Evolutionary conservation across 75 land plant species (phyloP).

Genomic region (Picea glauca): DNA sequence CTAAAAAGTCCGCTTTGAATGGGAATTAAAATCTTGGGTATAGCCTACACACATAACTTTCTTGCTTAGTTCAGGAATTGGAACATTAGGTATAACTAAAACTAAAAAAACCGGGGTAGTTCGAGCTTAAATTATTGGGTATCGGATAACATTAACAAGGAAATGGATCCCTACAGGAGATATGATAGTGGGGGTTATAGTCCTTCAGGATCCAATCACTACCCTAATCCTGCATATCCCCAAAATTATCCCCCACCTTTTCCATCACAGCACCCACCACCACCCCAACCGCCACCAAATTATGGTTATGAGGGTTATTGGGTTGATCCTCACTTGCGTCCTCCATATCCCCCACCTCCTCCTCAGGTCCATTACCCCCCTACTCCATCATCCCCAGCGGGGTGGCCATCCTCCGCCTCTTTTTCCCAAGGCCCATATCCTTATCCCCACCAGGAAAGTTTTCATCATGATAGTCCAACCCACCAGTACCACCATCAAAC

Average conservation of each 20-base stretch:
- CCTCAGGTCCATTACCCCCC: background rate
- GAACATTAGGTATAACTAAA: too few species aligned
- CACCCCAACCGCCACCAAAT: background rate
- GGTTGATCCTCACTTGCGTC: background rate
- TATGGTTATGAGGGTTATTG: background rate
- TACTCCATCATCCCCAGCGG: background rate
- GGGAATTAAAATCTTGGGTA: too few species aligned
- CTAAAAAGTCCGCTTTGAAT: too few species aligned
- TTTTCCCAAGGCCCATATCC: background rate
- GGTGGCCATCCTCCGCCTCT: conserved; percentile 6
- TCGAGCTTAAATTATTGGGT: too few species aligned
- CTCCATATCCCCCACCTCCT: background rate
- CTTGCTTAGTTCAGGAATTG: too few species aligned
- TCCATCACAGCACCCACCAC: conserved; percentile 8
- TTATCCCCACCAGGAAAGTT: background rate
- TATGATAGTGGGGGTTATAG: conserved; percentile 2
- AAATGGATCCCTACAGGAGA: conserved; percentile 5
- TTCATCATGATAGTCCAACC: too few species aligned
- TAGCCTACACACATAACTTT: too few species aligned
- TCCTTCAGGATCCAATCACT: conserved; percentile 1
- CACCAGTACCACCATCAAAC: conserved; percentile 2
- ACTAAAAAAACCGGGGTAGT: too few species aligned
- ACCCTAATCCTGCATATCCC: background rate
- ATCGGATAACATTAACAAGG: background rate
- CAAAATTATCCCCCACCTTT: background rate